Evolutionary conservation across 768 basidiomycete species (phyloP).

Genomic region (Phylloporus arenicola): DNA sequence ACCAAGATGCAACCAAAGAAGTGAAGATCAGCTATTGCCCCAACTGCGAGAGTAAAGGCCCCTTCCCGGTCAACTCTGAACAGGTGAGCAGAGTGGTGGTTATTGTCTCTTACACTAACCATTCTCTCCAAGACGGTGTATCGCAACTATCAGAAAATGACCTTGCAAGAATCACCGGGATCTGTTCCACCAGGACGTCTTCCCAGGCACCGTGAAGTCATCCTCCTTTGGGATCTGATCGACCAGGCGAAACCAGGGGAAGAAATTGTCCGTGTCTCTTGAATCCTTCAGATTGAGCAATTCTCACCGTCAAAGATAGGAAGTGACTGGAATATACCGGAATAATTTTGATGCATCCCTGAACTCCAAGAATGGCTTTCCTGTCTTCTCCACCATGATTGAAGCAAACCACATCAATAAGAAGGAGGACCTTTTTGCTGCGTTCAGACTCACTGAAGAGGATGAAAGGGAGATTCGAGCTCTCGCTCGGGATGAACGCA

Average conservation of each 20-base stretch:
- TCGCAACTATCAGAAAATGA: constrained; percentile 98
- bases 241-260: constrained; percentile 98
- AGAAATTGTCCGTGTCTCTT: constrained; percentile 69
- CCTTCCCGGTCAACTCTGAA: constrained; percentile 94
- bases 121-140: constrained; percentile 75
- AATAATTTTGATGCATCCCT: constrained; percentile 99
- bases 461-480: constrained; percentile 89
- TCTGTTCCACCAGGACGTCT: constrained; percentile 96
- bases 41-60: constrained; percentile 91
- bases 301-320: constrained; percentile 43
- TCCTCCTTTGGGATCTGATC: constrained; percentile 96
- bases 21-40: constrained; percentile 92
- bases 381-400: constrained; percentile 96
- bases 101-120: neutral
- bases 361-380: constrained; percentile 98
- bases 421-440: constrained; percentile 98
- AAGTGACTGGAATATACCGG: constrained; percentile 95
- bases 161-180: constrained; percentile 95
- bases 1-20: constrained; percentile 93
- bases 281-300: neutral
- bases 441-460: constrained; percentile 94
- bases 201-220: constrained; percentile 93
- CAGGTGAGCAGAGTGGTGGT: constrained; percentile 50
- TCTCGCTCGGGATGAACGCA: constrained; percentile 86
- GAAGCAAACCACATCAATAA: constrained; percentile 99